Base-by-base conservation (phyloP, 305 asterid genomes). In the Solanum hybrid region DNA sequence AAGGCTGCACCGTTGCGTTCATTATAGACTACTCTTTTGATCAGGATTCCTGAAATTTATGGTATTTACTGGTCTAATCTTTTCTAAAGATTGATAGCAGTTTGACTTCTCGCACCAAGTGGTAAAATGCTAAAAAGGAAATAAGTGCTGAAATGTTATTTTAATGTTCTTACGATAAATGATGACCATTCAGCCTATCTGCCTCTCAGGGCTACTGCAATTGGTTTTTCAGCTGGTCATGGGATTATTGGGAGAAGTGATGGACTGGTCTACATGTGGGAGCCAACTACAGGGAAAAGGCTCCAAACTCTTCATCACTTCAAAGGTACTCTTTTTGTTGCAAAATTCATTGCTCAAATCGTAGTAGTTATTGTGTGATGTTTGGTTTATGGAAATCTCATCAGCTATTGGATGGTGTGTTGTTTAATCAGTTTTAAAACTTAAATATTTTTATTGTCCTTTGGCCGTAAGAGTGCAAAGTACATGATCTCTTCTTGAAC, bases 261-360 rank as follows among this genome's bases (percentile, higher is more conserved):
- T 45, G 99, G 98, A 64, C 92, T 90, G 72, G 98, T 95, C 91
- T 95, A 95, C 91, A 66, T 85, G 86, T 96, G 99, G 99, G 99
- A 97, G 88, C 88, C 96, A 89, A 91, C 98, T 10, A 95, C 98
- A 19, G 99, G 99, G 91, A 92, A 15, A 85, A 95, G 92, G 92
- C 92, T 94, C 36, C 94, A 91, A 79, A 95, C 89, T 92, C 89
- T 96, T 89, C 97, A 93, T 91, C 91, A 94, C 86, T 94, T 95
- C 88, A 92, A 89, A 94, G 99, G 98, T 96, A 94, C 37, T 37
- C 71, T 86, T 88, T 34, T 37, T 78, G 36, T 64, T 89, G 51
- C 11, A 79, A 29, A 40, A 19, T 86, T 45, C 40, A 22, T 82
- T 45, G 31, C 75, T 84, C 87, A 51, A 84, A 19, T 84, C 40